Evolutionary conservation across 805 yeast species (phyloP).

Genomic region (Yamadazyma nakazawae): DNA sequence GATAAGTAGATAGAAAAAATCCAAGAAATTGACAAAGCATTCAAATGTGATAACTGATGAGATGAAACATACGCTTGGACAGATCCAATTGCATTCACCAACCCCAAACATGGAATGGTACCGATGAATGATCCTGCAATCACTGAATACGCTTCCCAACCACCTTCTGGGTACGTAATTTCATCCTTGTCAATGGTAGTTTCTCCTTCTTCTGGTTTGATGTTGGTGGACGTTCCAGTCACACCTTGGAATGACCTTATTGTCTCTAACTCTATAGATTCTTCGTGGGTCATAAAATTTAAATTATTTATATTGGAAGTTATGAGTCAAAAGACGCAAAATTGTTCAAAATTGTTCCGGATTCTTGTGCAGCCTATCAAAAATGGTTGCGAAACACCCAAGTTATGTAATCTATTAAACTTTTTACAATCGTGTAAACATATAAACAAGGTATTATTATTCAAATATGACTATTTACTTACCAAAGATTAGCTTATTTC

Average conservation of each 20-base stretch:
- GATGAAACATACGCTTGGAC: constrained; percentile 56
- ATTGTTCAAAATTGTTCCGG: too few relatives aligned
- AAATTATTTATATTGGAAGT: too few relatives aligned
- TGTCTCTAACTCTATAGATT: constrained; percentile 5
- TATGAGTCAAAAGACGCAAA: too few relatives aligned
- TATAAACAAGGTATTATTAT: constrained; percentile 5
- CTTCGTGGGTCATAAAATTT: neutral
- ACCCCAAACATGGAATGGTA: constrained; percentile 51
- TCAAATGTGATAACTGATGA: constrained; percentile 48
- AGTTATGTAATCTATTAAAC: too few relatives aligned
- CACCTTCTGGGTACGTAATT: constrained; percentile 53
- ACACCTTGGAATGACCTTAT: constrained; percentile 1
- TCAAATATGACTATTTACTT: neutral
- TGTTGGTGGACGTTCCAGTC: neutral
- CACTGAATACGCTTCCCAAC: constrained; percentile 51
- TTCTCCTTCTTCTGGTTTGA: neutral
- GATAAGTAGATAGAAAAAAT: constrained; percentile 57
- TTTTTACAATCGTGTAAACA: too few relatives aligned
- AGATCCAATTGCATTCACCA: constrained; percentile 58
- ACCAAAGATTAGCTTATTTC: constrained; percentile 13
- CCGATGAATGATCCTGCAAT: constrained; percentile 60
- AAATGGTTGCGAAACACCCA: too few relatives aligned
- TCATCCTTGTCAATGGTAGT: constrained; percentile 12
- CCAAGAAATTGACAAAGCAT: constrained; percentile 56
- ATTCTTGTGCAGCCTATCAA: too few relatives aligned